phyloP scores from a whole-genome alignment of 75 land plant genomes.

The Selaginella tamariscina region DNA sequence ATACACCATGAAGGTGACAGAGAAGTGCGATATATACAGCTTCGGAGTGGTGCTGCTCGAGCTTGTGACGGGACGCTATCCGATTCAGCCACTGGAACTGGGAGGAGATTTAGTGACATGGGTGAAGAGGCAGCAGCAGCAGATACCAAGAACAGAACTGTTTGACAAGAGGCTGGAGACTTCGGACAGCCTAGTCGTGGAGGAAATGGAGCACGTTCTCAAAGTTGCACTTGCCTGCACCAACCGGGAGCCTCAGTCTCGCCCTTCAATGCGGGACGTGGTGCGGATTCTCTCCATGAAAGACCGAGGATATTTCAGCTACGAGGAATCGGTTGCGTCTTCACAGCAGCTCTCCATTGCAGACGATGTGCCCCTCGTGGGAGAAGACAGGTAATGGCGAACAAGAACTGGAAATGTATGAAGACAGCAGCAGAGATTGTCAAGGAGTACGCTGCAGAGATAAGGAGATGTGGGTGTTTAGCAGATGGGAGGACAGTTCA shows the following conservation, averaged over 20 bases:
- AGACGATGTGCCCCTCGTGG: not conserved
- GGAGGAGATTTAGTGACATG: constrained; percentile 37
- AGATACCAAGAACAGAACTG: not conserved
- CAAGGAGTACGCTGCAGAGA: too few relatives aligned
- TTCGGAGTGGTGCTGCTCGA: constrained; percentile 44
- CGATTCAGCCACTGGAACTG: constrained; percentile 32
- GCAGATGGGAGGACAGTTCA: too few relatives aligned
- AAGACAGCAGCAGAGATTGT: too few relatives aligned
- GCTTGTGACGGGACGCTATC: constrained; percentile 35
- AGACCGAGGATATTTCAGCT: not conserved
- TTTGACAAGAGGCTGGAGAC: not conserved
- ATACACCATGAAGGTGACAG: constrained; percentile 18
- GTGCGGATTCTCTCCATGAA: not conserved
- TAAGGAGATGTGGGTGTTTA: too few relatives aligned
- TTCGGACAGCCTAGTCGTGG: not conserved
- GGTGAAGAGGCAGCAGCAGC: constrained; percentile 3
- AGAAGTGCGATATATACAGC: constrained; percentile 44
- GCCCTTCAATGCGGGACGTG: not conserved
- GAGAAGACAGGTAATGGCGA: too few relatives aligned
- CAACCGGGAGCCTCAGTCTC: not conserved
- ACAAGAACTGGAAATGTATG: too few relatives aligned
- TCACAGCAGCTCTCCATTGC: not conserved
- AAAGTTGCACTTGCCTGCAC: not conserved
- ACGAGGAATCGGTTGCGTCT: not conserved
- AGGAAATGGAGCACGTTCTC: not conserved